Conservation (phyloP, 1,284 basidiomycete genomes). For the Trametes versicolor region DNA sequence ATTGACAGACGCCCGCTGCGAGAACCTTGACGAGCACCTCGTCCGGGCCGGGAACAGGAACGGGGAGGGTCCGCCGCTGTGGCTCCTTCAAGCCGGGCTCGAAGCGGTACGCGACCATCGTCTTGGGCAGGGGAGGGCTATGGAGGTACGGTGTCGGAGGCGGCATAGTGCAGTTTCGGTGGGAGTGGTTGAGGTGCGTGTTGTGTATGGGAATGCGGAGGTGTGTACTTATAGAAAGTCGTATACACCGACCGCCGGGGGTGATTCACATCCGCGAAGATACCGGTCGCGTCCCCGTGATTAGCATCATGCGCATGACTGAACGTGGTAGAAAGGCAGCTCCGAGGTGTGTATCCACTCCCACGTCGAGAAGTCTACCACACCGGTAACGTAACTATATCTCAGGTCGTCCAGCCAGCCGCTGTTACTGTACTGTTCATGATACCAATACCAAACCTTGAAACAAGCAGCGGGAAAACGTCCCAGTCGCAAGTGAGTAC, state of each 20-base stretch:
- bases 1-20: constrained; percentile 39
- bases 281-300: background rate
- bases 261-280: background rate
- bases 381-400: no score
- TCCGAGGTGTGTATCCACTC: no score
- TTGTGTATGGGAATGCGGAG: background rate
- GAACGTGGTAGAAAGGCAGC: background rate
- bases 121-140: background rate
- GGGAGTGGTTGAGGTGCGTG: background rate
- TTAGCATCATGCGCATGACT: background rate
- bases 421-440: no score
- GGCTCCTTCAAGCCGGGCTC: constrained; percentile 23
- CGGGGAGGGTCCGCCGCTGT: constrained; percentile 25
- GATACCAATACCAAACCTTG: no score
- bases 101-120: constrained; percentile 37
- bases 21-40: constrained; percentile 39
- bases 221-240: background rate
- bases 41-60: constrained; percentile 31
- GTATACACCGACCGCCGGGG: background rate
- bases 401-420: no score
- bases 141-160: background rate
- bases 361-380: no score
- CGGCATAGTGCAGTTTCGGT: background rate
- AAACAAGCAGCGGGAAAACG: no score
- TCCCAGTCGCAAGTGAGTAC: no score